A percentile compares a stretch with the other conserved stretches of the same genome.
These are phyloP conservation scores for Xylaria bambusicola DNA, from an alignment of 495 filamentous ascomycete genomes.

Conservation along the genomic window DNA sequence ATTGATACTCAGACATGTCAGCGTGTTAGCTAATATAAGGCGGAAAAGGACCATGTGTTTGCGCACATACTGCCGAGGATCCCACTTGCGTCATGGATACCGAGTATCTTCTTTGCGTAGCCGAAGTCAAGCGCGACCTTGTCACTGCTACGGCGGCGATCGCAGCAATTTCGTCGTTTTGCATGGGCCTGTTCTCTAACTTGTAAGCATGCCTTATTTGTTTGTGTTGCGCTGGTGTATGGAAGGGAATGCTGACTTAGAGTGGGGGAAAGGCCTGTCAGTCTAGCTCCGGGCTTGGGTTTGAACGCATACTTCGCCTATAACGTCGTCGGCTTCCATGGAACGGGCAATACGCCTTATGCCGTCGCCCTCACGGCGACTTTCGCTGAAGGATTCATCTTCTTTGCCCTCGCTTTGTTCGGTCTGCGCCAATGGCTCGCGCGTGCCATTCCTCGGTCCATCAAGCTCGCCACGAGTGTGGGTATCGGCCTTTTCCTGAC, in stretches of 20 bases:
- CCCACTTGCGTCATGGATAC: slow-evolving; percentile 56
- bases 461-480: slow-evolving; percentile 81
- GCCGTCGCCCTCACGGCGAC: slow-evolving; percentile 73
- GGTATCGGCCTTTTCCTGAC: slow-evolving; percentile 82
- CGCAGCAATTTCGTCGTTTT: slow-evolving; percentile 67
- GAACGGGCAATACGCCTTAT: slow-evolving; percentile 66
- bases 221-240: background rate
- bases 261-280: slow-evolving; percentile 60
- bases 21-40: slow-evolving; percentile 8
- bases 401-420: slow-evolving; percentile 66
- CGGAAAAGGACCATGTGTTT: slow-evolving; percentile 68
- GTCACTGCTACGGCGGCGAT: slow-evolving; percentile 82
- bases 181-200: slow-evolving; percentile 74
- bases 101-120: slow-evolving; percentile 56
- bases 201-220: slow-evolving; percentile 27
- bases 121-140: slow-evolving; percentile 71
- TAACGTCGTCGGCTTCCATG: slow-evolving; percentile 76
- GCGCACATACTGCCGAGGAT: slow-evolving; percentile 47
- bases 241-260: background rate
- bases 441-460: slow-evolving; percentile 70
- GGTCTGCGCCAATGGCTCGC: slow-evolving; percentile 84
- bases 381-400: slow-evolving; percentile 80
- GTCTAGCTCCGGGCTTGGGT: slow-evolving; percentile 80
- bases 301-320: slow-evolving; percentile 84
- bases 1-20: background rate